Evolutionary conservation across 768 basidiomycete genomes (phyloP).

Genomic region (Suillus fuscotomentosus): DNA sequence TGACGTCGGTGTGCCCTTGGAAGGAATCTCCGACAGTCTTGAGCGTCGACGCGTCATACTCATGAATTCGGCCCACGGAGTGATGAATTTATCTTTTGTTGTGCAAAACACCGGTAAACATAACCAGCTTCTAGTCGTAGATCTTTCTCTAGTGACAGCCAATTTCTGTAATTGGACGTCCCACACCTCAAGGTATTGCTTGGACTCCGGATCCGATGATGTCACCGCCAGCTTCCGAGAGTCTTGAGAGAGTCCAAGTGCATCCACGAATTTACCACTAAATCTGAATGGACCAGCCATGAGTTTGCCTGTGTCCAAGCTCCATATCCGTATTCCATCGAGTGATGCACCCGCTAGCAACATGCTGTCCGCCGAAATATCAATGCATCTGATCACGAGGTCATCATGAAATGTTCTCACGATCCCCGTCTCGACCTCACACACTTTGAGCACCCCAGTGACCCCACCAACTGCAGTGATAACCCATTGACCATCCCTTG

Average conservation of each 20-base stretch:
- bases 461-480: background rate
- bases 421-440: background rate
- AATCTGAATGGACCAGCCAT: background rate
- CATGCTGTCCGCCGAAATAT: background rate
- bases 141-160: no score
- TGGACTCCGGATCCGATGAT: no score
- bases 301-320: background rate
- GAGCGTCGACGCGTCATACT: background rate
- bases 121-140: no score
- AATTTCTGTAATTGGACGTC: background rate
- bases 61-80: no score
- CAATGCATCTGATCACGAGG: background rate
- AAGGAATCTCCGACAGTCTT: background rate
- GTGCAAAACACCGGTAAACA: background rate
- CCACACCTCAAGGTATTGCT: background rate
- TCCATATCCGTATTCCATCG: background rate
- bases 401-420: background rate
- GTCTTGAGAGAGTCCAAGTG: background rate
- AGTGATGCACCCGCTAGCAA: rapidly evolving
- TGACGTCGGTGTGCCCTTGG: background rate
- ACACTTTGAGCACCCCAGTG: background rate
- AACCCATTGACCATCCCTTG: background rate
- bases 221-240: background rate
- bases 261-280: background rate
- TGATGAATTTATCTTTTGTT: background rate